Evolutionary conservation across 352 stramenopile genomes (phyloP).

Genomic region (Phytophthora niederhauseri): DNA sequence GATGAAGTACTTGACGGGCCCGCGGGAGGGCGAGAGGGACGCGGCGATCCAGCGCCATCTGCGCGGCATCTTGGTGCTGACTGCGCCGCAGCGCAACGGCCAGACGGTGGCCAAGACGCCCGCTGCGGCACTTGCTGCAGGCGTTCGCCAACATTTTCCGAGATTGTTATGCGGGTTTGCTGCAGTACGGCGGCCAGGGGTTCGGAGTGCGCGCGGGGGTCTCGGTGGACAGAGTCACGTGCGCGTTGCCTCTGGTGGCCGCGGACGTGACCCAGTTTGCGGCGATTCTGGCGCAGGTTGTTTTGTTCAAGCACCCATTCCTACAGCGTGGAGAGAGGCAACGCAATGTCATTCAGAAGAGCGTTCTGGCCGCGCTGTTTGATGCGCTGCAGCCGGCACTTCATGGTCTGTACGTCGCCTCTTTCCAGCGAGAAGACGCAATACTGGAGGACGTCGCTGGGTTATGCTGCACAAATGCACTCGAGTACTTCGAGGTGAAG

Average conservation of each 20-base stretch:
- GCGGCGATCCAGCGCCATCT: conserved; percentile 50
- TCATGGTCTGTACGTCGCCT: conserved; percentile 55
- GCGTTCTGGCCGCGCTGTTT: conserved; percentile 64
- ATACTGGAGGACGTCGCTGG: conserved; percentile 42
- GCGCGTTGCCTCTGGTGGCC: conserved; percentile 48
- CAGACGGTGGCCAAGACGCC: conserved; percentile 44
- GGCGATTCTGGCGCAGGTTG: conserved; percentile 55
- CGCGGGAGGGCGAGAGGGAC: conserved; percentile 34
- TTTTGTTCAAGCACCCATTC: conserved; percentile 62
- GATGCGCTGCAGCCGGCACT: conserved; percentile 66
- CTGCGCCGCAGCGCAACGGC: conserved; percentile 45
- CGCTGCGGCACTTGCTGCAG: conserved; percentile 46
- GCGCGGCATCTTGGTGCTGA: conserved; percentile 41
- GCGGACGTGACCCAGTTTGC: conserved; percentile 61
- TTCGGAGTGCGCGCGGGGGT: conserved; percentile 5
- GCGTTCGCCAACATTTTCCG: conserved; percentile 62
- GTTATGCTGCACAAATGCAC: conserved; percentile 31
- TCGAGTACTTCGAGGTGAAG: conserved; percentile 50
- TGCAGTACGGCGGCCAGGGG: conserved; percentile 24
- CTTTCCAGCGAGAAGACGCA: conserved; percentile 57
- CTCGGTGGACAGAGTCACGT: conserved; percentile 24
- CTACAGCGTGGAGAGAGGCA: conserved; percentile 15
- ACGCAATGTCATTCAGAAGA: conserved; percentile 36
- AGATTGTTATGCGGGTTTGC: conserved; percentile 42
- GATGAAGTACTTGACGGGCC: conserved; percentile 60